phyloP scores from a whole-genome alignment of 1,284 basidiomycete genomes.

The Wallemia hederae region DNA sequence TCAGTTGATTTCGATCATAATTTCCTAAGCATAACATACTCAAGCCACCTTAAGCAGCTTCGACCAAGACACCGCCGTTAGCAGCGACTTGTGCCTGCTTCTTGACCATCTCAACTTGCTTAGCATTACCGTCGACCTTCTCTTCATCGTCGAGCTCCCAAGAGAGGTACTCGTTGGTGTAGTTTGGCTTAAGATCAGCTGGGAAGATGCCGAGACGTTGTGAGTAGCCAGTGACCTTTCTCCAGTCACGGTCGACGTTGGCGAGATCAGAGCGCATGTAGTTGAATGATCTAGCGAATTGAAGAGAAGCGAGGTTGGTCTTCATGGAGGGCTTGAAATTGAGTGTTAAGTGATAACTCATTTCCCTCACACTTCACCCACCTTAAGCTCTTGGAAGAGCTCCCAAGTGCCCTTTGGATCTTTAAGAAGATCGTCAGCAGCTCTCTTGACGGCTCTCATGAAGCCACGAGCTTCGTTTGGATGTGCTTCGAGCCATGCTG shows the following conservation, averaged over 20 bases:
- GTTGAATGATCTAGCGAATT: constrained; percentile 14
- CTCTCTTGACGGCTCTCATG: constrained; percentile 17
- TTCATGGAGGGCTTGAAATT: constrained; percentile 11
- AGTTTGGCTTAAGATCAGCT: constrained; percentile 14
- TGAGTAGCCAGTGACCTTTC: constrained; percentile 15
- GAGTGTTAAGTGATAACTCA: neutral
- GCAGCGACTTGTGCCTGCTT: neutral
- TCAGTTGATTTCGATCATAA: too few species aligned
- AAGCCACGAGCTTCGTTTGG: constrained; percentile 16
- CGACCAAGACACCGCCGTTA: neutral
- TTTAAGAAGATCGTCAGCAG: constrained; percentile 13
- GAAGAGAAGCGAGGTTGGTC: constrained; percentile 12
- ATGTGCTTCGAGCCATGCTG: constrained; percentile 5
- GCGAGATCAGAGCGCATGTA: constrained; percentile 15
- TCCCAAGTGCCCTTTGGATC: constrained; percentile 15
- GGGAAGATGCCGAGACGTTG: constrained; percentile 16
- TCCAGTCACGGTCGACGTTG: constrained; percentile 12
- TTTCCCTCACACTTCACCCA: constrained; percentile 4
- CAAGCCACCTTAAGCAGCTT: neutral
- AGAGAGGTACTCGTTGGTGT: constrained; percentile 13
- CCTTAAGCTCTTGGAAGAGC: constrained; percentile 14
- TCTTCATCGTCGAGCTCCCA: constrained; percentile 6
- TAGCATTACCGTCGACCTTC: neutral
- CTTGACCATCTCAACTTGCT: neutral
- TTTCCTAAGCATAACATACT: too few species aligned